Evolutionary conservation across 2,329 filamentous ascomycete genomes (phyloP).

Genomic region (Ascochyta clinopodiicola): DNA sequence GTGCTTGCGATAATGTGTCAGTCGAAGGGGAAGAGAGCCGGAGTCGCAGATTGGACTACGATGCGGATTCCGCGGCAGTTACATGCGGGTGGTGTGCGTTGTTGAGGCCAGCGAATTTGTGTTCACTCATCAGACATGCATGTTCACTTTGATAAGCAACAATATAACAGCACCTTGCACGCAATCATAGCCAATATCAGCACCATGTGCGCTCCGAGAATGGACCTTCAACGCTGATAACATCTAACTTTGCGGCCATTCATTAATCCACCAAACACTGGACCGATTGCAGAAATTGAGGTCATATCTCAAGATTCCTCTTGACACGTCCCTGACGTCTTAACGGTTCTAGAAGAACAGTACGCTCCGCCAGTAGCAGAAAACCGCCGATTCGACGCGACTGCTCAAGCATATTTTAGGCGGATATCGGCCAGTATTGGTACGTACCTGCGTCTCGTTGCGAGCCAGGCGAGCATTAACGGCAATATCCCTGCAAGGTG

Average conservation of each 20-base stretch:
- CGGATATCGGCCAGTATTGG: constrained; percentile 10
- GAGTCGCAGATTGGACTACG: constrained; percentile 1
- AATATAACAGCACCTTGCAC: background rate
- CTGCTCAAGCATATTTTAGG: background rate
- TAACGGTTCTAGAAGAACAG: background rate
- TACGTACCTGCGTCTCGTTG: constrained; percentile 22
- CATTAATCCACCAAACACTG: constrained; percentile 9
- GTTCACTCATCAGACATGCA: background rate
- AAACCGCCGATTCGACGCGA: background rate
- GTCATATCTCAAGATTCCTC: background rate
- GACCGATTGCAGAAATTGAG: constrained; percentile 7
- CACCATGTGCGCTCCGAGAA: background rate
- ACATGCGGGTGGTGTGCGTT: background rate
- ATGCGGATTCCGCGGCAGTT: background rate
- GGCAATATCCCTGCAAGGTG: background rate
- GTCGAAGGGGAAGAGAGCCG: background rate
- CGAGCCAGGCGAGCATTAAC: background rate
- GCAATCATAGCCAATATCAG: background rate
- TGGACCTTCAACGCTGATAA: constrained; percentile 15
- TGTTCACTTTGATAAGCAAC: background rate
- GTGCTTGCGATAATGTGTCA: background rate
- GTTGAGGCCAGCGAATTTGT: background rate
- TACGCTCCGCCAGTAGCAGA: background rate
- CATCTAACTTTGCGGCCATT: background rate
- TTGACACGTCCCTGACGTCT: background rate